Percentiles rank a stretch among this genome's conserved stretches.
Evolutionary conservation across 208 protist species (phyloP).

Genomic region (Leishmania turanica): DNA sequence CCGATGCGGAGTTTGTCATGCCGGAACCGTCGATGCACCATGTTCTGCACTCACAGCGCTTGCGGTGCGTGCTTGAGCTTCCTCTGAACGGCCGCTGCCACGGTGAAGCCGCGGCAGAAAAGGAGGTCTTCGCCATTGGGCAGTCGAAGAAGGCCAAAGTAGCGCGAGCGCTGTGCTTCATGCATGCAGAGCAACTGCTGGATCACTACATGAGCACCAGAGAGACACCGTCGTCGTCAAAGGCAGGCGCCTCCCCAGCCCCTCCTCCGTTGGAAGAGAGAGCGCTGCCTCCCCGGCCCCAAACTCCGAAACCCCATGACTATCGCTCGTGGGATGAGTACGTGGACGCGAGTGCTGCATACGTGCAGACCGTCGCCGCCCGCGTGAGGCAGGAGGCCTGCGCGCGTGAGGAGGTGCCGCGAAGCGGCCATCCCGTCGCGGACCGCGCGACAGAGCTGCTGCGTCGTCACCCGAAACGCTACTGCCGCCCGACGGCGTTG

Average conservation of each 20-base stretch:
- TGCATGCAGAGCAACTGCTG: constrained; percentile 76
- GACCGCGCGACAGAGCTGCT: constrained; percentile 51
- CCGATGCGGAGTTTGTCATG: neutral
- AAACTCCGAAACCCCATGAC: neutral
- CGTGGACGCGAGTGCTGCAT: constrained; percentile 38
- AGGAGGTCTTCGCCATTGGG: constrained; percentile 51
- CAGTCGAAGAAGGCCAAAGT: constrained; percentile 56
- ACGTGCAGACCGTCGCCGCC: constrained; percentile 27
- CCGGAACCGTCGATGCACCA: constrained; percentile 21
- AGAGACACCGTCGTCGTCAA: neutral
- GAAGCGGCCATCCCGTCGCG: constrained; percentile 47
- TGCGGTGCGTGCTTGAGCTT: constrained; percentile 54
- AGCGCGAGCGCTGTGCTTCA: constrained; percentile 64
- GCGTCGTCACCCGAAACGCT: constrained; percentile 19
- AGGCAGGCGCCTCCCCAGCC: neutral
- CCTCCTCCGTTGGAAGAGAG: constrained; percentile 26
- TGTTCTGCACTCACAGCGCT: constrained; percentile 44
- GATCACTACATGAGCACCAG: constrained; percentile 51
- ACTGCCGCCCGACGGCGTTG: constrained; percentile 31
- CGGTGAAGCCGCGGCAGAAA: neutral
- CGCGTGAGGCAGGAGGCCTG: constrained; percentile 20
- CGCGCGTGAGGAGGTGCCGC: constrained; percentile 35
- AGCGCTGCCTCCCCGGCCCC: neutral
- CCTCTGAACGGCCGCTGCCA: constrained; percentile 8
- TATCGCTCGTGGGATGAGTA: constrained; percentile 41